These are phyloP conservation scores for Gremmenia infestans DNA, from an alignment of 2,329 filamentous ascomycete species.

Conservation along the genomic window DNA sequence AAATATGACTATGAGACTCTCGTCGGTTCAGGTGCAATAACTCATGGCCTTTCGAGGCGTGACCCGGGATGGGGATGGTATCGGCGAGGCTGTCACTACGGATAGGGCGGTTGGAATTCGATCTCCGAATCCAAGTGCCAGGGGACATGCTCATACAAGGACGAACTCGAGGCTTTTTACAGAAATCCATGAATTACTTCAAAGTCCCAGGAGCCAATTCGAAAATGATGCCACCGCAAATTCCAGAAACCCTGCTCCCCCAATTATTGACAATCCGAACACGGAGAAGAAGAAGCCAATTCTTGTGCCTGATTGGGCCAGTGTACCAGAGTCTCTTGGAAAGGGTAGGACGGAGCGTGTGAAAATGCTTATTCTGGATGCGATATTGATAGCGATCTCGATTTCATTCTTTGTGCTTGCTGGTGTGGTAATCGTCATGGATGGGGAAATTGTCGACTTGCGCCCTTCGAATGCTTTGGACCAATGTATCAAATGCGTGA, in stretches of 20 bases:
- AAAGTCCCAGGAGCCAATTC: background rate
- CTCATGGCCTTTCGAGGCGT: background rate
- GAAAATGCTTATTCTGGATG: background rate
- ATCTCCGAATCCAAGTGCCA: background rate
- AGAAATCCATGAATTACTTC: background rate
- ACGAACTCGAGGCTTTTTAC: background rate
- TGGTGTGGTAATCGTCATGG: background rate
- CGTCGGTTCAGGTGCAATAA: background rate
- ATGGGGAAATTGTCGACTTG: background rate
- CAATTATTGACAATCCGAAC: background rate
- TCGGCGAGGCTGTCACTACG: conserved; percentile 6
- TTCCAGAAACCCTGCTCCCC: background rate
- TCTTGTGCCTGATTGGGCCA: conserved; percentile 1
- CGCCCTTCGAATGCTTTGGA: background rate
- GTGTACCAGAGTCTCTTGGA: conserved; percentile 4
- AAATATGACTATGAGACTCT: background rate
- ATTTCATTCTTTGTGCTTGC: conserved; percentile 6
- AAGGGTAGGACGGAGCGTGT: background rate
- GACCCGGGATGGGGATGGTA: conserved; percentile 2
- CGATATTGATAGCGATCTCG: background rate
- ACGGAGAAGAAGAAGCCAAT: conserved; percentile 2
- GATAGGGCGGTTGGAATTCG: background rate
- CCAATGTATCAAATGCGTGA: conserved; percentile 4
- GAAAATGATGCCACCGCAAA: background rate
- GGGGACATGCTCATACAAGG: background rate